Base-by-base conservation (phyloP, 768 basidiomycete genomes). In the Kwoniella europaea region DNA sequence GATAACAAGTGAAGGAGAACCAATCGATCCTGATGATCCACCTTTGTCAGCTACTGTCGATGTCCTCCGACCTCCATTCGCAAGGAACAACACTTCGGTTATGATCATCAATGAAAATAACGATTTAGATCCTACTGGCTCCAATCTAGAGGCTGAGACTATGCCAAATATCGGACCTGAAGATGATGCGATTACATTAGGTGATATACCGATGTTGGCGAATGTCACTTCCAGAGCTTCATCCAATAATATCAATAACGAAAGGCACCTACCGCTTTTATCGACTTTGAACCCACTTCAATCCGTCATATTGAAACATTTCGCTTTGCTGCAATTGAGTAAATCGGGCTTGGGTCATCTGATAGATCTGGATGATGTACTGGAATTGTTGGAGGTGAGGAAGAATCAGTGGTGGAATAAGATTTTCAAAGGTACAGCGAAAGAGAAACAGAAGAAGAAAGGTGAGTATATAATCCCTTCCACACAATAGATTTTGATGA, bases 331-430 rank as follows among this genome's bases (percentile, higher is more conserved):
- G 6, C 88, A 89, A 9, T 86, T 99, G 57, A 88, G 89, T 71
- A 88, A 90, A 73, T 92, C 91, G 4, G 89, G 91, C 10, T 84
- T 98, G 41, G 89, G 94, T 67, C 76, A 81, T n/a, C 67, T 78
- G 22, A 80, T 84, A 20, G 94, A 96, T 74, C 79, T 98, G 74
- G 97, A 98, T 71, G 97, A 99, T 81, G 86, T 98, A 64, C 83
- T 98, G 74, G 96, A 98, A 84, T 86, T 97, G 82, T 89, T 99
- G 35, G 95, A 98, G 82, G 86, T 86, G 22, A 92, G 96, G 87
- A 98, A 96, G 87, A 90, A 89, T 71, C 91, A 91, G 20, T 97
- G 97, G 85, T 99, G 94, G 94, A 92, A 92, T 73, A 93, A 94
- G 84, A 84, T 98, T 18, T 98, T 99, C 86, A 98, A 97, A 83